Conservation (phyloP, 1,284 basidiomycete species). For the Megacollybia platyphylla region DNA sequence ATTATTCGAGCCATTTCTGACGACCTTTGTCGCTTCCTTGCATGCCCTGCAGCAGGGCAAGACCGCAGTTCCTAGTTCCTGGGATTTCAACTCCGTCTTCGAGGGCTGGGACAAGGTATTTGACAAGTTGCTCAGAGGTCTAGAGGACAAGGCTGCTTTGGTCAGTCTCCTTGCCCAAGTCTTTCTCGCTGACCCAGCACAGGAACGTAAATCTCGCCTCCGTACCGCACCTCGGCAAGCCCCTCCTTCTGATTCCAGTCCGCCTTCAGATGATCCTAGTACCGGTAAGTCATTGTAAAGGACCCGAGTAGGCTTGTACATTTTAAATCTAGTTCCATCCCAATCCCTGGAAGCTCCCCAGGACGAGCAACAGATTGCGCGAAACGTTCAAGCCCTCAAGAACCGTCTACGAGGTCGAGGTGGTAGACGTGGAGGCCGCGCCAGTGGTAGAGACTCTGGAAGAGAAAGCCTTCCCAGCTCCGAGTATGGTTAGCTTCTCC, state of each 20-base stretch:
- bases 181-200: not conserved
- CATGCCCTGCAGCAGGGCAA: conserved; percentile 43
- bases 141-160: conserved; percentile 68
- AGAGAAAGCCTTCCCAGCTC: conserved; percentile 51
- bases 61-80: conserved; percentile 27
- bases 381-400: conserved; percentile 87
- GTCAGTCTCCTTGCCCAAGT: conserved; percentile 20
- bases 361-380: conserved; percentile 83
- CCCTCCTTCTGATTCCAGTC: conserved; percentile 24
- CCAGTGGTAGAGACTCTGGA: conserved; percentile 38
- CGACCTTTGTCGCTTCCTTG: conserved; percentile 71
- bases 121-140: conserved; percentile 59
- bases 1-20: conserved; percentile 72
- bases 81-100: conserved; percentile 64
- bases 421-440: conserved; percentile 36
- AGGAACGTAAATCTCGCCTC: conserved; percentile 62
- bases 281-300: conserved; percentile 22
- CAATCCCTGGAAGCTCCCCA: conserved; percentile 41
- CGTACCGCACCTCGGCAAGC: conserved; percentile 28
- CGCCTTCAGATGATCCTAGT: conserved; percentile 48
- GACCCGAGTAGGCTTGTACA: conserved; percentile 3
- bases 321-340: conserved; percentile 35
- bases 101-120: conserved; percentile 78
- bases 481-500: conserved; percentile 34
- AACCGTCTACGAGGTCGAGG: conserved; percentile 64